Percentiles rank a stretch among this genome's conserved stretches.
Conservation (phyloP, 192 early-diverging fungal species). For the Funneliformis geosporum region DNA sequence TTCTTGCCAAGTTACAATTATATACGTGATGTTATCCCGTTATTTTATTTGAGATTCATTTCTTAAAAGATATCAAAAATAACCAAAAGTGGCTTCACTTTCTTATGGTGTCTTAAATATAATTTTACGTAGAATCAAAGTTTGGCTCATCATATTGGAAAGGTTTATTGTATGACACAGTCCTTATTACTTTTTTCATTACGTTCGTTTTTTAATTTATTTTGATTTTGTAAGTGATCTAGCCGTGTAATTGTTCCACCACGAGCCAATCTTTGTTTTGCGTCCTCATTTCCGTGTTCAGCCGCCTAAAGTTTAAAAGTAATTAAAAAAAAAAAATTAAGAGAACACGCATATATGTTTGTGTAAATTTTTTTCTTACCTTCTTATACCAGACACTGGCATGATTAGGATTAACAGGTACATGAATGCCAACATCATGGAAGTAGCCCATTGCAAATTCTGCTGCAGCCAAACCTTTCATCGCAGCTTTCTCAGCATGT, state of each 20-base stretch:
- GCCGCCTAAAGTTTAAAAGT: slow-evolving; percentile 33
- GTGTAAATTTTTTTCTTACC: not conserved
- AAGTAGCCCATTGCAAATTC: slow-evolving; percentile 93
- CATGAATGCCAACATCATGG: slow-evolving; percentile 77
- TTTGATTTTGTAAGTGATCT: slow-evolving; percentile 4
- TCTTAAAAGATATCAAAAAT: no score
- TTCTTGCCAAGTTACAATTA: no score
- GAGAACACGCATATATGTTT: not conserved
- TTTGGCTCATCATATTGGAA: no score
- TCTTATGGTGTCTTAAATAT: no score
- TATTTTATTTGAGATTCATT: no score
- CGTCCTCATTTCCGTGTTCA: slow-evolving; percentile 42
- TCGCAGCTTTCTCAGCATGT: slow-evolving; percentile 82
- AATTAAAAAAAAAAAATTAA: not conserved
- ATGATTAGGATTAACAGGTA: slow-evolving; percentile 49
- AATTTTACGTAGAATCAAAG: no score
- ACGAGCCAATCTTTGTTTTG: slow-evolving; percentile 35
- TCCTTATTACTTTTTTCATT: slow-evolving; percentile 23
- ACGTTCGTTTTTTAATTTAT: slow-evolving; percentile 9
- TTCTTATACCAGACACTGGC: slow-evolving; percentile 61
- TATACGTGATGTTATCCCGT: no score
- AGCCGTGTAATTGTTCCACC: slow-evolving; percentile 31
- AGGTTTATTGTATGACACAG: slow-evolving; percentile 25
- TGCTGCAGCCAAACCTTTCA: slow-evolving; percentile 73
- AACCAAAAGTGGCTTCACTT: no score